Evolutionary conservation across 768 basidiomycete species (phyloP).

Genomic region (Gymnopilus dilepis): DNA sequence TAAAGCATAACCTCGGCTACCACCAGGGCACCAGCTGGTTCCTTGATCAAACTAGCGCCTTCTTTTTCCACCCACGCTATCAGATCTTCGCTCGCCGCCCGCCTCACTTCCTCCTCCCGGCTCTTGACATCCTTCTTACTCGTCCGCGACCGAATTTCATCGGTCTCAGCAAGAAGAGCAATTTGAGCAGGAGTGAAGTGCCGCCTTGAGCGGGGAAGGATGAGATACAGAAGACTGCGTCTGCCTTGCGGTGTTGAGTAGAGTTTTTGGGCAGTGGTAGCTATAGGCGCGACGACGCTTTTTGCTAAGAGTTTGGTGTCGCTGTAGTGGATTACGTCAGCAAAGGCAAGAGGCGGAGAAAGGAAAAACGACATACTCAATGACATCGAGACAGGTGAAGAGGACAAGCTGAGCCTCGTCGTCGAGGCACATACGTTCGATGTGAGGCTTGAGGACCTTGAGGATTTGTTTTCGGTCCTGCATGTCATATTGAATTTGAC

Average conservation of each 20-base stretch:
- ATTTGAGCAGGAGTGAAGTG: conserved; percentile 90
- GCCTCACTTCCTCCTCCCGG: conserved; percentile 73
- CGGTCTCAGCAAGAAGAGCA: conserved; percentile 72
- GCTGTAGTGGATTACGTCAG: conserved; percentile 42
- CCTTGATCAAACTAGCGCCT: conserved; percentile 66
- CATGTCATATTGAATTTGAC: background rate
- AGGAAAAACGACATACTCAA: conserved; percentile 65
- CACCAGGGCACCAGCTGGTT: conserved; percentile 81
- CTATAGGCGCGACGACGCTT: conserved; percentile 75
- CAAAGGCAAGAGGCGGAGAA: background rate
- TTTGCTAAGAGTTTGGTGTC: conserved; percentile 92
- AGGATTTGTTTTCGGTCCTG: conserved; percentile 92
- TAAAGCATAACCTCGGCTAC: conserved; percentile 84
- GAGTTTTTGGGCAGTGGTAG: conserved; percentile 58
- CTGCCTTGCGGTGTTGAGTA: conserved; percentile 75
- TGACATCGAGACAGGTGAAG: conserved; percentile 88
- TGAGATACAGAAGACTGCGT: conserved; percentile 79
- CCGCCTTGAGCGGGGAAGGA: conserved; percentile 81
- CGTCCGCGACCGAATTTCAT: conserved; percentile 66
- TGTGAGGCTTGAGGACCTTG: conserved; percentile 87
- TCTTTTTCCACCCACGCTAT: conserved; percentile 71
- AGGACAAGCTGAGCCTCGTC: conserved; percentile 91
- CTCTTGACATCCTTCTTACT: conserved; percentile 80
- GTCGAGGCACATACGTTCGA: conserved; percentile 86
- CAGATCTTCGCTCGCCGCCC: conserved; percentile 74